These are phyloP conservation scores for Ceratobasidium sp. DNA, from an alignment of 1,284 basidiomycete species.

Conservation along the genomic window DNA sequence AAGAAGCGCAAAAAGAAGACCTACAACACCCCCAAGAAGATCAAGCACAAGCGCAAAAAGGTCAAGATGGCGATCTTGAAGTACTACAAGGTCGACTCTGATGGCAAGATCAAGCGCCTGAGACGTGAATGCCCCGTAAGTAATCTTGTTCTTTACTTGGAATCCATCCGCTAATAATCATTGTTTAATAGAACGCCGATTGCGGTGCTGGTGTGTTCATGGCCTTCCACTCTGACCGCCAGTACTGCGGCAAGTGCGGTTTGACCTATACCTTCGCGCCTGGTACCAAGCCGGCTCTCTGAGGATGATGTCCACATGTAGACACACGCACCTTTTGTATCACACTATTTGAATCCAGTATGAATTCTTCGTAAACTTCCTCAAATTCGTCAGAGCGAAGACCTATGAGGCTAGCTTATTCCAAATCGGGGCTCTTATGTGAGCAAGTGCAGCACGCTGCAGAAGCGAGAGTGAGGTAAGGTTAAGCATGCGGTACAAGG, in stretches of 20 bases:
- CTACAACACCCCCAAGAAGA: constrained; percentile 99
- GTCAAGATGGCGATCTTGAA: constrained; percentile 98
- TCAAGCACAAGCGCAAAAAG: constrained; percentile 99
- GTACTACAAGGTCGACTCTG: constrained; percentile 99
- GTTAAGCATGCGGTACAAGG: not conserved
- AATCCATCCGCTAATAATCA: not conserved
- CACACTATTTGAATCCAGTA: not conserved
- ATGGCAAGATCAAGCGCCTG: constrained; percentile 99
- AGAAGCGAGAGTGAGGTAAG: not conserved
- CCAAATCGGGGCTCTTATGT: not conserved
- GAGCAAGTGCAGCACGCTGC: not conserved
- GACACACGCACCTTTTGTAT: not conserved
- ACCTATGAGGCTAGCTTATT: too few relatives aligned
- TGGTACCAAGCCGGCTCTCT: constrained; percentile 47
- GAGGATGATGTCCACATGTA: not conserved
- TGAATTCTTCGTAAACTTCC: not conserved
- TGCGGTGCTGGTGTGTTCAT: constrained; percentile 98
- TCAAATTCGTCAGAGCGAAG: too few relatives aligned
- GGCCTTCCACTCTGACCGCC: constrained; percentile 94
- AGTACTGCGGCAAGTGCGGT: constrained; percentile 95
- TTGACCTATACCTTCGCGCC: constrained; percentile 89
- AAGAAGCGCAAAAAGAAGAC: constrained; percentile 99
- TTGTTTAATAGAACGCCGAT: constrained; percentile 58
- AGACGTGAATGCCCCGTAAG: constrained; percentile 88
- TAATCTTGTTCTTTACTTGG: not conserved